A percentile compares a stretch with the other conserved stretches of the same genome.
Evolutionary conservation across 352 stramenopile genomes (phyloP).

Genomic region (Phytopythium kandeliae): DNA sequence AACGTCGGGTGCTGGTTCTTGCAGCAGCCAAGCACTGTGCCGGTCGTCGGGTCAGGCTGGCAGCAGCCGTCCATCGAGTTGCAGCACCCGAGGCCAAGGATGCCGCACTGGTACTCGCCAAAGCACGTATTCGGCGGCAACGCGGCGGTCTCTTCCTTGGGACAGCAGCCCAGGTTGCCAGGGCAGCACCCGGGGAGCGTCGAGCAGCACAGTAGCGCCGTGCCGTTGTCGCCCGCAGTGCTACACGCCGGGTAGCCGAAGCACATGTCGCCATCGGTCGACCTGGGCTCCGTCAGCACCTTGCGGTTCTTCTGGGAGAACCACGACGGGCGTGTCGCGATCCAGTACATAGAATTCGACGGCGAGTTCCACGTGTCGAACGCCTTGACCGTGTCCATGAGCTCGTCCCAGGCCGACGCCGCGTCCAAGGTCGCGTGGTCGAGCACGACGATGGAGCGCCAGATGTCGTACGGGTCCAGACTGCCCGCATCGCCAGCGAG

Average conservation of each 20-base stretch:
- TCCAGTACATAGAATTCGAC: slow-evolving; percentile 71
- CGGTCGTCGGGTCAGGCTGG: slow-evolving; percentile 37
- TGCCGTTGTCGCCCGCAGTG: slow-evolving; percentile 50
- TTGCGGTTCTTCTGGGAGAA: slow-evolving; percentile 37
- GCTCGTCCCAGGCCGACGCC: slow-evolving; percentile 47
- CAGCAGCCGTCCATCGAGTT: slow-evolving; percentile 71
- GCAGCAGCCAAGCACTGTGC: slow-evolving; percentile 53
- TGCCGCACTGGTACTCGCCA: slow-evolving; percentile 52
- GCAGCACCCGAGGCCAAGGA: slow-evolving; percentile 55
- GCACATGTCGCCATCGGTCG: slow-evolving; percentile 41
- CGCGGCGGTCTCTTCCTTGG: slow-evolving; percentile 26
- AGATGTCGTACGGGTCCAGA: slow-evolving; percentile 47
- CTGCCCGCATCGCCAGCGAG: slow-evolving; percentile 35
- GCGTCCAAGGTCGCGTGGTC: slow-evolving; percentile 70
- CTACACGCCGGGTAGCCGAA: slow-evolving; percentile 60
- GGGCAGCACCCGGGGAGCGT: slow-evolving; percentile 72
- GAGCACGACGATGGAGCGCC: slow-evolving; percentile 67
- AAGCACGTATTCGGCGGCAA: slow-evolving; percentile 59
- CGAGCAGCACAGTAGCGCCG: slow-evolving; percentile 50
- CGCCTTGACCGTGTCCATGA: slow-evolving; percentile 33
- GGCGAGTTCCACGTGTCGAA: slow-evolving; percentile 77
- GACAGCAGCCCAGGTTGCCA: slow-evolving; percentile 56
- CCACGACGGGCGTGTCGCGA: slow-evolving; percentile 68
- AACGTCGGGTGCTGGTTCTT: slow-evolving; percentile 39
- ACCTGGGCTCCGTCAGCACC: slow-evolving; percentile 19